A percentile compares a stretch with the other conserved stretches of the same genome.
These are phyloP conservation scores for Eucalyptus cloeziana DNA, from an alignment of 345 rosid genomes.

Conservation along the genomic window DNA sequence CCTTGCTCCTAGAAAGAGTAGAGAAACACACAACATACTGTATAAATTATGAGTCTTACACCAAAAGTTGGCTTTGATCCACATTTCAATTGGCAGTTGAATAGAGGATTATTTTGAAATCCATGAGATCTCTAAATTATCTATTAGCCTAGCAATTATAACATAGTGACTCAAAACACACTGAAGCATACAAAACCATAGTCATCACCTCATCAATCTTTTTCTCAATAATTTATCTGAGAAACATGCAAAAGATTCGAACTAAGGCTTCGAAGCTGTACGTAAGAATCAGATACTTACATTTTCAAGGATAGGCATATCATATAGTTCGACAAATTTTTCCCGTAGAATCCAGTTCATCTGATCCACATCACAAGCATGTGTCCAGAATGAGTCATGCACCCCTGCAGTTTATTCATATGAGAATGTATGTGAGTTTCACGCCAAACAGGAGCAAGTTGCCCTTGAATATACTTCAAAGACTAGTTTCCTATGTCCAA, in stretches of 20 bases:
- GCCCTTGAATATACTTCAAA: neutral
- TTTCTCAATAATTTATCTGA: neutral
- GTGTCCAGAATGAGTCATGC: conserved; percentile 99
- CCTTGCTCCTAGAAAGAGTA: neutral
- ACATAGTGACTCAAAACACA: neutral
- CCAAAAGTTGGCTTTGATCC: neutral
- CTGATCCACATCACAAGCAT: conserved; percentile 85
- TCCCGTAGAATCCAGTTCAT: conserved; percentile 85
- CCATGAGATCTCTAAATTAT: neutral
- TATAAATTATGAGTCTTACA: neutral
- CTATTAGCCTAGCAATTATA: neutral
- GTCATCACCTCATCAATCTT: neutral
- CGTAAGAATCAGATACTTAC: conserved; percentile 32
- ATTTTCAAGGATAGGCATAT: conserved; percentile 77
- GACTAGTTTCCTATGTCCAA: neutral
- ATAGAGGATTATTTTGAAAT: neutral
- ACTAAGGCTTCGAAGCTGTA: neutral
- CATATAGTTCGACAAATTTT: conserved; percentile 88
- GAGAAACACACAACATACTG: neutral
- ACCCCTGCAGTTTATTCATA: conserved; percentile 43
- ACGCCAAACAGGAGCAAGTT: neutral
- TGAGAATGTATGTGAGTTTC: neutral
- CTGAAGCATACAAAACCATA: neutral
- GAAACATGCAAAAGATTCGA: neutral
- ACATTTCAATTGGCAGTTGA: neutral